Percentiles rank a stretch among this genome's conserved stretches.
These are phyloP conservation scores for Yamadazyma epiphylla DNA, from an alignment of 1,139 yeast species.

Conservation along the genomic window DNA sequence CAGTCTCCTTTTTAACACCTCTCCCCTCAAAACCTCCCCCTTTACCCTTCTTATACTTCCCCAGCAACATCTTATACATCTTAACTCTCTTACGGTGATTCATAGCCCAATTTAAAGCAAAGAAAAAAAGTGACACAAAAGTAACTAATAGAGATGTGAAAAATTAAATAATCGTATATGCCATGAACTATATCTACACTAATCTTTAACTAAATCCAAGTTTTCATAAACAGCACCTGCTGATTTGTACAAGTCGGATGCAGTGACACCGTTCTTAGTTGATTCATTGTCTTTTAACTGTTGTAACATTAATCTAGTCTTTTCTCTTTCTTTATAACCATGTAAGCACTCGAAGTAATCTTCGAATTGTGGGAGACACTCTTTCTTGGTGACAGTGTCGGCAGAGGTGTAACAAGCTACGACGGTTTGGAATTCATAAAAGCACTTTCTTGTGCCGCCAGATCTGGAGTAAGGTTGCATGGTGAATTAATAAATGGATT, in stretches of 20 bases:
- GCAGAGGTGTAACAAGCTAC: conserved; percentile 47
- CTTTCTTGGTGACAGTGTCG: conserved; percentile 39
- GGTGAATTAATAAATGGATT: conserved; percentile 5
- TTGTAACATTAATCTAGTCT: conserved; percentile 42
- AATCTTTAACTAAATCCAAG: conserved; percentile 39
- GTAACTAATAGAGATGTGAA: too few relatives aligned
- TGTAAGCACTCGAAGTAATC: conserved; percentile 50
- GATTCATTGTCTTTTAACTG: conserved; percentile 45
- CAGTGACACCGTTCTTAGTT: conserved; percentile 38
- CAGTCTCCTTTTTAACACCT: too few relatives aligned
- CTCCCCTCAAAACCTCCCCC: too few relatives aligned
- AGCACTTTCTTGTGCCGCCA: conserved; percentile 50
- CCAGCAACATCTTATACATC: too few relatives aligned
- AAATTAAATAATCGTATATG: too few relatives aligned
- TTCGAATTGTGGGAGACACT: conserved; percentile 43
- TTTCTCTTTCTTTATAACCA: conserved; percentile 47
- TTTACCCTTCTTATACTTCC: too few relatives aligned
- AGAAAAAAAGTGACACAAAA: too few relatives aligned
- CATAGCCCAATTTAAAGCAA: too few relatives aligned
- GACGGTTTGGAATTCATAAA: conserved; percentile 46
- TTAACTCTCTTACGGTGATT: too few relatives aligned
- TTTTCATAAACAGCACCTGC: conserved; percentile 44
- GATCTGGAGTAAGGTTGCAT: conserved; percentile 51
- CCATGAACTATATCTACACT: too few relatives aligned
- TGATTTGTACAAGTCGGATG: conserved; percentile 42